Percentiles rank a stretch among this genome's conserved stretches.
Conservation (phyloP, 345 rosid species). For the Gossypium sturtianum region DNA sequence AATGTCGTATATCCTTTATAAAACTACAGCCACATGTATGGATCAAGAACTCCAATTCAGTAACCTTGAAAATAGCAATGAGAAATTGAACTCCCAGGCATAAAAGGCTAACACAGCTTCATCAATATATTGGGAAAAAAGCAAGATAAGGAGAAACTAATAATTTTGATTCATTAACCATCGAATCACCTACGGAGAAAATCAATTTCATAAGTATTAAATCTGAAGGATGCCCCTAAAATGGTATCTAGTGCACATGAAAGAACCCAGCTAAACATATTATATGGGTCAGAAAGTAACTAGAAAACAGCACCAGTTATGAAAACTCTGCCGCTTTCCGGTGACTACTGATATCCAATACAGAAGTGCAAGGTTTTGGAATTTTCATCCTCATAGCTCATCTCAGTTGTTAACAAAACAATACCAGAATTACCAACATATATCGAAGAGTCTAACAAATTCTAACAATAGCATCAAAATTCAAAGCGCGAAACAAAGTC, state of each 20-base stretch:
- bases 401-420: background rate
- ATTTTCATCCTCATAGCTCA: background rate
- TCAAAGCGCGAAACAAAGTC: background rate
- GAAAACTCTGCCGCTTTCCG: too few relatives aligned
- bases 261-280: background rate
- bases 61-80: background rate
- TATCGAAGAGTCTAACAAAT: background rate
- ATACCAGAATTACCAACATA: background rate
- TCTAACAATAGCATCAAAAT: background rate
- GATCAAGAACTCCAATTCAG: constrained; percentile 4
- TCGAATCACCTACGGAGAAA: background rate
- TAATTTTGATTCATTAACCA: background rate
- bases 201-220: background rate
- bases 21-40: background rate
- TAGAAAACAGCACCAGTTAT: too few relatives aligned
- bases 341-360: too few relatives aligned
- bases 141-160: background rate
- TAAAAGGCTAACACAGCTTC: too few relatives aligned
- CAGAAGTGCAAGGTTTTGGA: too few relatives aligned
- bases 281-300: too few relatives aligned
- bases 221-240: background rate
- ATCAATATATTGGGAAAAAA: too few relatives aligned
- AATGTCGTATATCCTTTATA: background rate
- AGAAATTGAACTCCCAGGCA: too few relatives aligned
- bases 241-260: background rate